phyloP scores from a whole-genome alignment of 1,139 yeast species.

The Protomyces macrosporus region DNA sequence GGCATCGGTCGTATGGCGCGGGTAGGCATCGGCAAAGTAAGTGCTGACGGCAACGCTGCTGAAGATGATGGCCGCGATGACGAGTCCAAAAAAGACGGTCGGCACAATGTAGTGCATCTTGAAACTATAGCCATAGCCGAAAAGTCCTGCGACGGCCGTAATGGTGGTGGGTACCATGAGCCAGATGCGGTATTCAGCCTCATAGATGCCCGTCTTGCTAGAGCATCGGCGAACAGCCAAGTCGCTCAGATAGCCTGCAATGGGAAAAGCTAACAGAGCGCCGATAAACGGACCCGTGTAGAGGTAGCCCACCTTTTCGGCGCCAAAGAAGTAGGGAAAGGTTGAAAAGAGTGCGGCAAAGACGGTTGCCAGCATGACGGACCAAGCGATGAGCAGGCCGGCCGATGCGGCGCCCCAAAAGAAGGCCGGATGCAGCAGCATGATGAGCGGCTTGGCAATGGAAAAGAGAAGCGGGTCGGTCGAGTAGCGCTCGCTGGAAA shows the following conservation, averaged over 20 bases:
- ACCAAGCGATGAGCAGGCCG: conserved; percentile 32
- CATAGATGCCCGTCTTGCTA: conserved; percentile 46
- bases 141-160: conserved; percentile 44
- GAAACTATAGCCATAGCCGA: conserved; percentile 50
- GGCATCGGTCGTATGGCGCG: conserved; percentile 29
- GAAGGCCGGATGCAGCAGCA: conserved; percentile 30
- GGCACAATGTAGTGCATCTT: conserved; percentile 34
- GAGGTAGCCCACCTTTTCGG: conserved; percentile 31
- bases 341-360: conserved; percentile 31
- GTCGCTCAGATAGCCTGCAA: conserved; percentile 30
- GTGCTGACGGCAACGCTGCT: conserved; percentile 31
- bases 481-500: conserved; percentile 30
- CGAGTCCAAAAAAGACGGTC: conserved; percentile 31
- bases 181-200: conserved; percentile 49
- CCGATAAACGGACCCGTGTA: conserved; percentile 32
- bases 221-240: conserved; percentile 34
- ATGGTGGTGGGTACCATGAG: conserved; percentile 45
- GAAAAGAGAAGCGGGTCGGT: conserved; percentile 29
- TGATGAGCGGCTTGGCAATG: conserved; percentile 30
- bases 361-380: conserved; percentile 32
- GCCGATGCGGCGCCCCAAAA: conserved; percentile 31
- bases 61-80: conserved; percentile 30
- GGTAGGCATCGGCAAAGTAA: conserved; percentile 32
- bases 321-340: conserved; percentile 29
- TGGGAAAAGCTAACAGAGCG: conserved; percentile 30